A percentile compares a stretch with the other conserved stretches of the same genome.
Conservation (phyloP, 2,329 filamentous ascomycete genomes). For the Stemphylium vesicarium region DNA sequence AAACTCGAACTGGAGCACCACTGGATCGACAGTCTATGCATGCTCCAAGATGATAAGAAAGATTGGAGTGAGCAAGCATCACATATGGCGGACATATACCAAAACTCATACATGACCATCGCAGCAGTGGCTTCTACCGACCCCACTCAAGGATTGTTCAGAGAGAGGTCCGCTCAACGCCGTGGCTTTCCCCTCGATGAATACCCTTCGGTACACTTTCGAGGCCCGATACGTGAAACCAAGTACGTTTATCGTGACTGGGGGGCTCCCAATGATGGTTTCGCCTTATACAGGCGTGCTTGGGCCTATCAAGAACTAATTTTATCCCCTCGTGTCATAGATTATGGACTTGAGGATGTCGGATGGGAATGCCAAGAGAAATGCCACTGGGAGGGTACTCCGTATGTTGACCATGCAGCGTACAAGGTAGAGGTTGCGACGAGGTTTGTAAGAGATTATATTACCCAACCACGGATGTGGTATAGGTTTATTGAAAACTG, state of each 20-base stretch:
- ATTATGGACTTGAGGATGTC: conserved; percentile 1
- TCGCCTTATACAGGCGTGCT: neutral
- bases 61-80: conserved; percentile 5
- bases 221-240: too few relatives aligned
- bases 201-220: neutral
- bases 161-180: neutral
- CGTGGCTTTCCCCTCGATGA: neutral
- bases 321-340: conserved; percentile 6
- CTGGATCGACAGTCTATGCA: conserved; percentile 10
- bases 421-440: too few relatives aligned
- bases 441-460: neutral
- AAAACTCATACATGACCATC: neutral
- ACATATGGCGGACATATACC: neutral
- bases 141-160: neutral
- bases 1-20: neutral
- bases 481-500: neutral
- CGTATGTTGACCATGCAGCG: too few relatives aligned
- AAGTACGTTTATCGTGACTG: neutral
- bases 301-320: conserved; percentile 3
- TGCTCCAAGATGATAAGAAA: conserved; percentile 1
- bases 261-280: neutral
- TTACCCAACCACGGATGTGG: neutral
- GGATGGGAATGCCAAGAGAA: conserved; percentile 16
- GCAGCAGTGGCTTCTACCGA: neutral
- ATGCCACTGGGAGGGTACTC: neutral